Conservation (phyloP, 1,139 yeast genomes). For the Candida glucosophila region DNA sequence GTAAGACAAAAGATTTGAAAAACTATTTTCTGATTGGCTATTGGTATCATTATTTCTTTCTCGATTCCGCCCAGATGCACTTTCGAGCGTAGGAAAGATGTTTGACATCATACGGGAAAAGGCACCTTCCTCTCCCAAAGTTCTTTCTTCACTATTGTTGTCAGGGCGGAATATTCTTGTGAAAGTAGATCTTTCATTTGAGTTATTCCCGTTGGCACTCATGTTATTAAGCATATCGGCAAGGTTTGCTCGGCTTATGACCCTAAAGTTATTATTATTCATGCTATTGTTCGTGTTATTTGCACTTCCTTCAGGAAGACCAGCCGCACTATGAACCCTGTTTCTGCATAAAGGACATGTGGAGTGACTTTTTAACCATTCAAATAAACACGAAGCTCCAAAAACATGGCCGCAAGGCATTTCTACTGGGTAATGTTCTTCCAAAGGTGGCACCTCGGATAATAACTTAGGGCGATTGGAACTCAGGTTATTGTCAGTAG, state of each 20-base stretch:
- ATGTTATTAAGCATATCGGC: constrained; percentile 3
- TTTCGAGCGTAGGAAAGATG: not conserved
- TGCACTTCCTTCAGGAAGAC: not conserved
- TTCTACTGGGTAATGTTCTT: constrained; percentile 53
- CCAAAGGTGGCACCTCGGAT: constrained; percentile 22
- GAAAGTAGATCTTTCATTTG: not conserved
- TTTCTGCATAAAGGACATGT: constrained; percentile 79
- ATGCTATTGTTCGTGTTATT: not conserved
- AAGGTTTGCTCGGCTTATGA: constrained; percentile 4
- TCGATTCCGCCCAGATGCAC: too few relatives aligned
- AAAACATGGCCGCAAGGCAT: constrained; percentile 80
- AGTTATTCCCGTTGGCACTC: constrained; percentile 1
- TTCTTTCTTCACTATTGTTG: not conserved
- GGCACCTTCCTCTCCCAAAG: constrained; percentile 1
- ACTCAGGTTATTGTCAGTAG: not conserved
- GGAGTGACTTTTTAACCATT: constrained; percentile 63
- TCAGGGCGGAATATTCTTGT: not conserved
- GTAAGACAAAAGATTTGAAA: constrained; percentile 19
- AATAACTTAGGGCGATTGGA: constrained; percentile 9
- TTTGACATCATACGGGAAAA: not conserved
- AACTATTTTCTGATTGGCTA: constrained; percentile 2
- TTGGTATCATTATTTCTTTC: not conserved
- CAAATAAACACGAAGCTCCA: constrained; percentile 64
- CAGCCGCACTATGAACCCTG: constrained; percentile 28
- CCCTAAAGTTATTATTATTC: constrained; percentile 2